Evolutionary conservation across 2,329 filamentous ascomycete genomes (phyloP), one percentile per base, ranked within the genome.

Genomic region (Aspergillaceae sp.): DNA sequence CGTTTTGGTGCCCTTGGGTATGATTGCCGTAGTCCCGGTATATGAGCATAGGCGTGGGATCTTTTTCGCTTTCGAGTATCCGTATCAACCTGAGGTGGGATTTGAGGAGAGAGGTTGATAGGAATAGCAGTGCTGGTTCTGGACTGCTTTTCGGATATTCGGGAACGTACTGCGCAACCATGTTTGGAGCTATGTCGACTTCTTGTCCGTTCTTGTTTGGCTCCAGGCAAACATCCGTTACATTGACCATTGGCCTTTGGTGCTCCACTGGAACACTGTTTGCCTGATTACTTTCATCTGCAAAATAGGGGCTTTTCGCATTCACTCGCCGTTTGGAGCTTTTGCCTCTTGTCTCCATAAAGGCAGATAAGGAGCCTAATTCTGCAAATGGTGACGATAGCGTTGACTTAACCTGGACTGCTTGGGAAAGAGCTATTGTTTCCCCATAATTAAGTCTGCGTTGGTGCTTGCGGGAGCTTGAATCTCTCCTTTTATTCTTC

Each of bases 261-360:
- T 8, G 19, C 36, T 38, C 19, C 4, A 4, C 26, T 28, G 8
- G n/a, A 27, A 26, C 35, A 19, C 19, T 8, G 9, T 8, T 38
- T 4, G 19, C 8, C 19, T 38, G 36, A 1, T 38, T 7, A 27
- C 29, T 42, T 33, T 40, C n/a, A 1, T 3, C 32, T 11, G 30
- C 10, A 30, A 62, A 66, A 36, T 63, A 61, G 7, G 53, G 48
- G 46, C 56, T 62, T 27, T 53, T 56, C 10, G 48, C 51, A 4
- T 57, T 40, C 41, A 58, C 61, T 40, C 51, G 49, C 41, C 53
- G 62, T 45, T 63, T 66, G 2, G 48, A 47, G 5, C 30, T 41
- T 30, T 51, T 53, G 27, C 73, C 70, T 45, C 72, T 69, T 5
- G 74, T 60, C 42, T 72, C 64, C 66, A 80, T 74, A 51, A 77